Percentiles rank a stretch among this genome's conserved stretches.
Conservation (phyloP, 1,284 basidiomycete species). For the Gomphus sp. region DNA sequence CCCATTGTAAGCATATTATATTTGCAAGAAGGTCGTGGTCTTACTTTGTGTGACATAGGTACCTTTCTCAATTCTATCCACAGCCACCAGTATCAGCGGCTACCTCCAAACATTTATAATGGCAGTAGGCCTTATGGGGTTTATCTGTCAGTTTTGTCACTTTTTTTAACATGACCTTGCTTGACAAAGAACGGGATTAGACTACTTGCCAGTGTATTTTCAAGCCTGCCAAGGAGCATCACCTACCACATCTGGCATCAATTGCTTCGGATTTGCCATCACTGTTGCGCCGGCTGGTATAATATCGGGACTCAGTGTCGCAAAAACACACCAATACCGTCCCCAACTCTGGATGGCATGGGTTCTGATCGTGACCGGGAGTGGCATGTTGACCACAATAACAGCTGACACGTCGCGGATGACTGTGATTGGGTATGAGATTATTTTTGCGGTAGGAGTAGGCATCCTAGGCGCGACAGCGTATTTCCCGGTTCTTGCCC, state of each 20-base stretch:
- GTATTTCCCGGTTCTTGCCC: conserved; percentile 26
- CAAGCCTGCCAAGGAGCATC: conserved; percentile 31
- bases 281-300: conserved; percentile 6
- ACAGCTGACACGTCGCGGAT: conserved; percentile 18
- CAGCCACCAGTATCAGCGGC: background rate
- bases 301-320: conserved; percentile 9
- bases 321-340: conserved; percentile 9
- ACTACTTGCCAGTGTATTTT: conserved; percentile 32
- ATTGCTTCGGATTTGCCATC: conserved; percentile 11
- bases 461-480: conserved; percentile 17
- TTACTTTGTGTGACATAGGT: background rate
- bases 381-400: conserved; percentile 21
- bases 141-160: conserved; percentile 11
- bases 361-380: conserved; percentile 21
- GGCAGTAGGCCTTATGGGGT: conserved; percentile 13
- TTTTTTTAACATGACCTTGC: background rate
- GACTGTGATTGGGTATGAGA: conserved; percentile 23
- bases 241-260: conserved; percentile 9
- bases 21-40: background rate
- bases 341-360: conserved; percentile 18
- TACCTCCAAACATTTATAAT: conserved; percentile 17
- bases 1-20: conserved; percentile 5
- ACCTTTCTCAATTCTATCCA: background rate
- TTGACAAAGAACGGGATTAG: conserved; percentile 12
- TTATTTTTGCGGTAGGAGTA: conserved; percentile 17